These are phyloP conservation scores for Apiospora saccharicola DNA, from an alignment of 2,329 filamentous ascomycete genomes.

Conservation along the genomic window DNA sequence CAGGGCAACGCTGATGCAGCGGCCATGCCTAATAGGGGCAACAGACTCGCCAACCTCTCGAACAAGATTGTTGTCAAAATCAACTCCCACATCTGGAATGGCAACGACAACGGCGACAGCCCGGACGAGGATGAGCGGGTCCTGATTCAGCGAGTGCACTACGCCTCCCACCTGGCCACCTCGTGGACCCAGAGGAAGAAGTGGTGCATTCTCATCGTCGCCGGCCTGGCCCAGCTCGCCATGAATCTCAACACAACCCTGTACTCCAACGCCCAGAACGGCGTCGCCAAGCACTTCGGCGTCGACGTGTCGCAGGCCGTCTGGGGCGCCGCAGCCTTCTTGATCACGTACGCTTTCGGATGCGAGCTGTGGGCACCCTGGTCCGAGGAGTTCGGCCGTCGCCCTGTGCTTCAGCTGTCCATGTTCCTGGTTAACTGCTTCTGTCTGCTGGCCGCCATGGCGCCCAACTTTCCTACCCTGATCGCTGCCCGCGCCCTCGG, in stretches of 20 bases:
- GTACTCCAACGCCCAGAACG: constrained; percentile 70
- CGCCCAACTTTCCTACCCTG: constrained; percentile 73
- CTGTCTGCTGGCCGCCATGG: constrained; percentile 73
- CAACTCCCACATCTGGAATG: background rate
- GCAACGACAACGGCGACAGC: background rate
- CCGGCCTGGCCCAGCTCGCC: constrained; percentile 74
- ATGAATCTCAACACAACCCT: constrained; percentile 81
- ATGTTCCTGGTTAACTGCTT: constrained; percentile 78
- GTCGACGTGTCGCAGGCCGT: constrained; percentile 72
- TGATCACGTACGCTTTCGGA: constrained; percentile 81
- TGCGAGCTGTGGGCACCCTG: constrained; percentile 88
- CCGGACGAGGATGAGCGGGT: constrained; percentile 9
- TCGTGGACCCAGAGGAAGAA: constrained; percentile 66
- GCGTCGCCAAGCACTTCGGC: constrained; percentile 69
- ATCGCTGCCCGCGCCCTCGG: constrained; percentile 73
- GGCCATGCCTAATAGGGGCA: too few species aligned
- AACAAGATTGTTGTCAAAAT: background rate
- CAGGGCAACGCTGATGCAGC: background rate
- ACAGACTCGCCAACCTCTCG: background rate
- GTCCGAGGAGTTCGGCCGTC: constrained; percentile 83
- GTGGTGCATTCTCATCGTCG: constrained; percentile 71
- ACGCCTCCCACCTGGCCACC: constrained; percentile 69
- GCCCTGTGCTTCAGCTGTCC: constrained; percentile 74
- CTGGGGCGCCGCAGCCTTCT: constrained; percentile 77
- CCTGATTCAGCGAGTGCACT: constrained; percentile 62